Evolutionary conservation across 305 asterid genomes (phyloP).

Genomic region (Fraxinus nigra): DNA sequence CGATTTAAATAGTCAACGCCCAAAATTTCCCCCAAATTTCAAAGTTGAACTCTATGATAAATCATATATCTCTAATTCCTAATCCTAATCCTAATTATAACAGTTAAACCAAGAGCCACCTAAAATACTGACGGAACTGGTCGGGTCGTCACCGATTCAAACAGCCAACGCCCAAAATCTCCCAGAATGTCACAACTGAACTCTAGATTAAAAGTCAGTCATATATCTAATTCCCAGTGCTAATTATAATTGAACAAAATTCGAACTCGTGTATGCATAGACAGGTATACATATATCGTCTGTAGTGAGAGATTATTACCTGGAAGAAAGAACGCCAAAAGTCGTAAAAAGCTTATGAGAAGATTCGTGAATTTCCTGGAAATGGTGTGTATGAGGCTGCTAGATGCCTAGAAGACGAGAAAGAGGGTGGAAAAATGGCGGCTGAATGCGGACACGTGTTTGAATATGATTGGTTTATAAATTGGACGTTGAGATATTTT

Average conservation of each 20-base stretch:
- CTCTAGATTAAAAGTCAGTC: background rate
- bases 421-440: background rate
- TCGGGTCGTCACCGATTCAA: constrained; percentile 23
- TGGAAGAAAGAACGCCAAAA: background rate
- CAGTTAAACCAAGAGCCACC: background rate
- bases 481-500: background rate
- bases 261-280: background rate
- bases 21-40: background rate
- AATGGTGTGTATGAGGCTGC: background rate
- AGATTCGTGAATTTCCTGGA: background rate
- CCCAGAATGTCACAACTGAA: constrained; percentile 17
- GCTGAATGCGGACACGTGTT: background rate
- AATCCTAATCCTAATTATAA: background rate
- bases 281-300: background rate
- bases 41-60: background rate
- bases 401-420: background rate
- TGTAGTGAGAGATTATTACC: background rate
- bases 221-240: background rate
- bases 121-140: background rate
- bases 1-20: constrained; percentile 9
- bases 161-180: constrained; percentile 20
- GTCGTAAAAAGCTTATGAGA: background rate
- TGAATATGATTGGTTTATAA: background rate
- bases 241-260: background rate
- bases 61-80: background rate